These are phyloP conservation scores for Tolypocladium ophioglossoides DNA, from an alignment of 2,329 filamentous ascomycete species.

Conservation along the genomic window DNA sequence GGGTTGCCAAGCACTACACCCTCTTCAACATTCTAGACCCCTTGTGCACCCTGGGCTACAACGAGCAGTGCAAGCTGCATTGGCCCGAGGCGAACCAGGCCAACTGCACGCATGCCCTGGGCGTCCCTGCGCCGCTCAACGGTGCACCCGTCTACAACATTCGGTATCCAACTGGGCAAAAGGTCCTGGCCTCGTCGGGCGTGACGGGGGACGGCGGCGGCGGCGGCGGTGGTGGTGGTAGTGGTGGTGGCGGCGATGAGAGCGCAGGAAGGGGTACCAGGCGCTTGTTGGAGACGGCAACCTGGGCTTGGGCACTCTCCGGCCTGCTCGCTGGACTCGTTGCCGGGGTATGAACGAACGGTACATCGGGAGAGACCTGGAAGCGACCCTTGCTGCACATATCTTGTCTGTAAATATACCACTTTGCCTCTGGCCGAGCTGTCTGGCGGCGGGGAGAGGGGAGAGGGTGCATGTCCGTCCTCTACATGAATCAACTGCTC, in stretches of 20 bases:
- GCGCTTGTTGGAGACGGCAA: too few relatives aligned
- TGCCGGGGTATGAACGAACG: not conserved
- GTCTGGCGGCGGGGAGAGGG: not conserved
- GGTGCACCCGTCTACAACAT: conserved; percentile 35
- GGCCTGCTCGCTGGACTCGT: not conserved
- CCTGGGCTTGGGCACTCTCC: not conserved
- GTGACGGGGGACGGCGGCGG: not conserved
- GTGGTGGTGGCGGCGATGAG: not conserved
- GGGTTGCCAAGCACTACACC: conserved; percentile 36
- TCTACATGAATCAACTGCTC: too few relatives aligned
- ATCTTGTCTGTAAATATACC: not conserved
- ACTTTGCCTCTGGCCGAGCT: not conserved
- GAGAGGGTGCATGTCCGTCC: too few relatives aligned
- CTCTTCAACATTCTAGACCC: conserved; percentile 42
- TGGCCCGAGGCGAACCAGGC: conserved; percentile 34
- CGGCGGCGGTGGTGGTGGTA: too few relatives aligned
- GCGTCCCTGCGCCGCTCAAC: conserved; percentile 22
- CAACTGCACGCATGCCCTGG: conserved; percentile 30
- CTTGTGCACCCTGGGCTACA: conserved; percentile 32
- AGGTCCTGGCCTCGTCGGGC: conserved; percentile 12
- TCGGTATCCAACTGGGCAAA: conserved; percentile 31
- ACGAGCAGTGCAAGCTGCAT: conserved; percentile 35
- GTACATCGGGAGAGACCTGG: not conserved
- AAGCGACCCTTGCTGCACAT: not conserved
- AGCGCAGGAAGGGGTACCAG: not conserved